A percentile compares a stretch with the other conserved stretches of the same genome.
These are phyloP conservation scores for Bruguiera sexangula DNA, from an alignment of 345 rosid species.

Conservation along the genomic window DNA sequence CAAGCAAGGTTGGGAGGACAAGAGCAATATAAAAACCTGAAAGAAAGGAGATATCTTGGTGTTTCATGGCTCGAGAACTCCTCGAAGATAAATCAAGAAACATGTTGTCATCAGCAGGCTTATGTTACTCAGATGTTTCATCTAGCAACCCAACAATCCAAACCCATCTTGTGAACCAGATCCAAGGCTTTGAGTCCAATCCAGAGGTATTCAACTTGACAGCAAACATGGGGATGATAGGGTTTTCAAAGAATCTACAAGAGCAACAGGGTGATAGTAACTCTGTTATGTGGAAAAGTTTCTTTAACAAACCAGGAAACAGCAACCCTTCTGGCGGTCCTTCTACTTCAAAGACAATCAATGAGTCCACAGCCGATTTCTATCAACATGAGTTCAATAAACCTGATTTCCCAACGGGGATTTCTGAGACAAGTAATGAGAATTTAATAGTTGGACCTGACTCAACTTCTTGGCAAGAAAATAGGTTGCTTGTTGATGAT, in stretches of 20 bases:
- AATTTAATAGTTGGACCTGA: slow-evolving; percentile 50
- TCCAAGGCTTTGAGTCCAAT: slow-evolving; percentile 56
- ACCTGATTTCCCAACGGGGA: slow-evolving; percentile 39
- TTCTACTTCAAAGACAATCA: slow-evolving; percentile 41
- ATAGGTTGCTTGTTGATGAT: slow-evolving; percentile 52
- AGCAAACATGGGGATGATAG: slow-evolving; percentile 79
- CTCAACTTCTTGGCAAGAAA: slow-evolving; percentile 43
- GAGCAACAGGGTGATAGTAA: slow-evolving; percentile 43
- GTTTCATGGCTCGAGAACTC: slow-evolving; percentile 55
- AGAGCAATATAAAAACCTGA: slow-evolving; percentile 9
- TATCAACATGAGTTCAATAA: slow-evolving; percentile 44
- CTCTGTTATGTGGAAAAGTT: slow-evolving; percentile 41
- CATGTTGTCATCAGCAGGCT: slow-evolving; percentile 43
- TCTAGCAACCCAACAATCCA: slow-evolving; percentile 37
- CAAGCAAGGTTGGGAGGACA: slow-evolving; percentile 16
- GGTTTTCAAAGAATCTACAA: slow-evolving; percentile 59
- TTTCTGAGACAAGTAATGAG: slow-evolving; percentile 39
- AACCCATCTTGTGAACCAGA: slow-evolving; percentile 55
- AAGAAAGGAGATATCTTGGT: slow-evolving; percentile 8
- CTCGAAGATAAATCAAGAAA: slow-evolving; percentile 42
- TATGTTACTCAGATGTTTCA: slow-evolving; percentile 60
- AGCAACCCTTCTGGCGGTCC: slow-evolving; percentile 23
- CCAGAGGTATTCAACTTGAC: slow-evolving; percentile 67
- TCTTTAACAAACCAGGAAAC: slow-evolving; percentile 35
- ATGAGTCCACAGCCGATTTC: slow-evolving; percentile 43